Evolutionary conservation across 495 filamentous ascomycete species (phyloP).

Genomic region (Extremus antarcticus): DNA sequence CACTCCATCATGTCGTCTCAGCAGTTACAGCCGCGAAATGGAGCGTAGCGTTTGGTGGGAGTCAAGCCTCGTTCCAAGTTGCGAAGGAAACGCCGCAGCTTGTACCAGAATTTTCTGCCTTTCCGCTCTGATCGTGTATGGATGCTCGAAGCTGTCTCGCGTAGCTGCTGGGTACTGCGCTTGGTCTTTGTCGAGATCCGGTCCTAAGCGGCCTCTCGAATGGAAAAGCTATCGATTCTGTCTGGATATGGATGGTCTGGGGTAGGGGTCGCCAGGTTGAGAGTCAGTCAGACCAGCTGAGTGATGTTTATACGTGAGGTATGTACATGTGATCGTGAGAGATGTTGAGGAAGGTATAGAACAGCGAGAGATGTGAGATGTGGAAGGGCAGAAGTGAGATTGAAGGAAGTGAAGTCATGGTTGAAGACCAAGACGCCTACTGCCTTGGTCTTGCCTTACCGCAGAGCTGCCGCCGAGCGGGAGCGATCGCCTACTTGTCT

Average conservation of each 20-base stretch:
- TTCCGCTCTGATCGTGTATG: neutral
- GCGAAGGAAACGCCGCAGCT: neutral
- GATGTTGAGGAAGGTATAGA: neutral
- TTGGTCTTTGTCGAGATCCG: neutral
- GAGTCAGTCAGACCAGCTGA: neutral
- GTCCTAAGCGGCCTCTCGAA: neutral
- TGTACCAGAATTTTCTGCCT: neutral
- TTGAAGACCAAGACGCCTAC: neutral
- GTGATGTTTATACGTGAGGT: neutral
- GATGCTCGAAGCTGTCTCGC: neutral
- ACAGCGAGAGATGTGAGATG: neutral
- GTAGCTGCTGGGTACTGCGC: neutral
- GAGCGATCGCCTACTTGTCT: neutral
- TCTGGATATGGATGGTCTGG: neutral
- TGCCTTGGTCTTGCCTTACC: neutral
- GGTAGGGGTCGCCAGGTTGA: neutral
- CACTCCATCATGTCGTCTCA: neutral
- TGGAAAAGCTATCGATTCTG: neutral
- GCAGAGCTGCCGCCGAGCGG: neutral
- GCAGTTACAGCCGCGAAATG: neutral
- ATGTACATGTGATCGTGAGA: neutral
- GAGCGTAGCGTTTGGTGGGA: neutral
- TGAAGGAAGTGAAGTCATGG: neutral
- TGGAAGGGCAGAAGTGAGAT: neutral
- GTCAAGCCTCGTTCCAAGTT: neutral